Evolutionary conservation across 1,284 basidiomycete genomes (phyloP).

Genomic region (Pseudozyma sp.): DNA sequence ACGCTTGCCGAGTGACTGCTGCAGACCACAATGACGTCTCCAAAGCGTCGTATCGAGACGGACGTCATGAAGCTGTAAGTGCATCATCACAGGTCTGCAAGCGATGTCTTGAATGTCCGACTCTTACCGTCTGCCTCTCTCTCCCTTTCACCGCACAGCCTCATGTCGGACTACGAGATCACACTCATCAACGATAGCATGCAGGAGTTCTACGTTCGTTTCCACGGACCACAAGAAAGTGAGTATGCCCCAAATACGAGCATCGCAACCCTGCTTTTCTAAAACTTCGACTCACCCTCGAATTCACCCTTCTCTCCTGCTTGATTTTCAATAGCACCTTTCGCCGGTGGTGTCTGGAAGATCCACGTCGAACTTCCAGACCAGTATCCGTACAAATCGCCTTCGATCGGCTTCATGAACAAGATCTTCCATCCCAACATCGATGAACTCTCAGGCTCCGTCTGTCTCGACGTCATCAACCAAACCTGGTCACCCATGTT

Average conservation of each 20-base stretch:
- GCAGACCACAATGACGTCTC: constrained; percentile 71
- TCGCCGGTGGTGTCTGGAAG: constrained; percentile 96
- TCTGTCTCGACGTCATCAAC: constrained; percentile 65
- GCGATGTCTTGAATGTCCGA: constrained; percentile 5
- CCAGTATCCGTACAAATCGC: constrained; percentile 98
- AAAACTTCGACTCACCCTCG: neutral
- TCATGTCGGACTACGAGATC: constrained; percentile 76
- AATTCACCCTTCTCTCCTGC: constrained; percentile 2
- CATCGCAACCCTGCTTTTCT: neutral
- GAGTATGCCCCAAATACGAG: constrained; percentile 68
- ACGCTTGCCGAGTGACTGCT: neutral
- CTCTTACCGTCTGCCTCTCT: neutral
- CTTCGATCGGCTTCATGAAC: constrained; percentile 99
- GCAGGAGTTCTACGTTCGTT: constrained; percentile 98
- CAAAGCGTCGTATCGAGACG: constrained; percentile 95
- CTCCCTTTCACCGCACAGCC: constrained; percentile 26
- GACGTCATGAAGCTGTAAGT: constrained; percentile 99
- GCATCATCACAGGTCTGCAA: too few species aligned
- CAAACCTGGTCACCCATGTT: constrained; percentile 62
- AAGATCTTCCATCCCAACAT: constrained; percentile 99
- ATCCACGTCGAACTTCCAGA: constrained; percentile 99
- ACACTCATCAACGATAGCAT: constrained; percentile 97
- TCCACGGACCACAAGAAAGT: constrained; percentile 95
- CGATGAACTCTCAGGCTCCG: constrained; percentile 78
- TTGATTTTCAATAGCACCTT: constrained; percentile 77